Conservation (phyloP, 208 protist species). For the Leishmania mexicana region DNA sequence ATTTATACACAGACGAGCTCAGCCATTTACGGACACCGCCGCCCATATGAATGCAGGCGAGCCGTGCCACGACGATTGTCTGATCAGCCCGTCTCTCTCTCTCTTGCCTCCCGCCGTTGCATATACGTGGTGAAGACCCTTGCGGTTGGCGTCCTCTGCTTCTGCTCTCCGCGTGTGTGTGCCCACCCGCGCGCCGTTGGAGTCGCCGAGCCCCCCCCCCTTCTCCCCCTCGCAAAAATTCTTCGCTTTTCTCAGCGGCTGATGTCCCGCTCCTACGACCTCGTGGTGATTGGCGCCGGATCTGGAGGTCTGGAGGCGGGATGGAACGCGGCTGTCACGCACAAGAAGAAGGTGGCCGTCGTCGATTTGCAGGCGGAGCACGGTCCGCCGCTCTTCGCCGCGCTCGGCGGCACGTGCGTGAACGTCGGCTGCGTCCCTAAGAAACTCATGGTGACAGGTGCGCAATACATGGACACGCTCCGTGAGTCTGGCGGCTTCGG, state of each 20-base stretch:
- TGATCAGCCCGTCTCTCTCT: background rate
- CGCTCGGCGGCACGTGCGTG: conserved; percentile 88
- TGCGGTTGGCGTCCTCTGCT: too few species aligned
- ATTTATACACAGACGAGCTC: background rate
- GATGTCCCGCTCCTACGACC: conserved; percentile 84
- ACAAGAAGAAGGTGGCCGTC: conserved; percentile 89
- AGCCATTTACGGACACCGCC: background rate
- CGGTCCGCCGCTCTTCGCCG: conserved; percentile 77
- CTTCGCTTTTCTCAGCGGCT: conserved; percentile 36
- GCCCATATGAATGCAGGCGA: background rate
- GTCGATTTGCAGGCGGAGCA: conserved; percentile 83
- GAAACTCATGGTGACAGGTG: conserved; percentile 89
- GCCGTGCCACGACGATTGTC: background rate
- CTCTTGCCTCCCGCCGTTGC: background rate
- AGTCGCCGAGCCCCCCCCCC: background rate
- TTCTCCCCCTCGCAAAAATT: conserved; percentile 38
- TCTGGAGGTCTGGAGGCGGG: conserved; percentile 89
- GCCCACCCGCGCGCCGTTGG: too few species aligned
- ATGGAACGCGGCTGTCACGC: conserved; percentile 81
- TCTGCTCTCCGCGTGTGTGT: too few species aligned
- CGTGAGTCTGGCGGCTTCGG: conserved; percentile 82
- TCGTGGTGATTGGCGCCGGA: conserved; percentile 90
- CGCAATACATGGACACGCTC: conserved; percentile 80
- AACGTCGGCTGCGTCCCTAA: conserved; percentile 91
- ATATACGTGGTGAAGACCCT: background rate